A percentile compares a stretch with the other conserved stretches of the same genome.
Evolutionary conservation across 2,329 filamentous ascomycete species (phyloP).

Genomic region (Cladosporium sp.): DNA sequence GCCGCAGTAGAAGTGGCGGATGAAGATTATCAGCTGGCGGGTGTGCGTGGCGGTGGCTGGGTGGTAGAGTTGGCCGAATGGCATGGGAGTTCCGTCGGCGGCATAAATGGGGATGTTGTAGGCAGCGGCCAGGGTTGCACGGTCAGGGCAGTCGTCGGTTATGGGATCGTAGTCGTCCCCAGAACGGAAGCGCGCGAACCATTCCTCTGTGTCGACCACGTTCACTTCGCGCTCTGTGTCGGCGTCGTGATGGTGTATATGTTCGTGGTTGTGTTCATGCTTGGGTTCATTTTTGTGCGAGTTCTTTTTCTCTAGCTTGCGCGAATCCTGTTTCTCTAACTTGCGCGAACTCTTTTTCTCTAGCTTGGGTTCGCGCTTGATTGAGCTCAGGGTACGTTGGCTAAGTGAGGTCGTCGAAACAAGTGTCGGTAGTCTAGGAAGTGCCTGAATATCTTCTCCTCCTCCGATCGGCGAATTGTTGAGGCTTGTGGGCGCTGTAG

Average conservation of each 20-base stretch:
- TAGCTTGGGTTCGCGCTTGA: background rate
- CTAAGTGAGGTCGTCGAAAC: background rate
- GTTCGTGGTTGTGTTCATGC: background rate
- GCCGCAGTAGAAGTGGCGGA: conserved; percentile 47
- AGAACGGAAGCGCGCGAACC: conserved; percentile 39
- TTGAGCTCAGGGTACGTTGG: background rate
- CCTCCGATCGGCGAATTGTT: conserved; percentile 20
- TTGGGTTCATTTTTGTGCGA: background rate
- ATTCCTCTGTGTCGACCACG: conserved; percentile 35
- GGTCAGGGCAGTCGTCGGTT: conserved; percentile 39
- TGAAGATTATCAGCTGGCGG: conserved; percentile 44
- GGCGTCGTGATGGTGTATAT: background rate
- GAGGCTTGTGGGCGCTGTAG: conserved; percentile 20
- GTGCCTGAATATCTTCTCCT: conserved; percentile 11
- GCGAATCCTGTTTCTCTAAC: background rate
- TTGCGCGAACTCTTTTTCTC: background rate
- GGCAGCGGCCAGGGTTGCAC: conserved; percentile 36
- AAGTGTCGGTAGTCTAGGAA: background rate
- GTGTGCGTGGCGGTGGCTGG: conserved; percentile 45
- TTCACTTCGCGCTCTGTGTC: conserved; percentile 5
- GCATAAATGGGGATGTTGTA: conserved; percentile 57
- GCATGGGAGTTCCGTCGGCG: conserved; percentile 58
- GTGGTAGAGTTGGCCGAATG: conserved; percentile 65
- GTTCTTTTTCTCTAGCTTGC: background rate
- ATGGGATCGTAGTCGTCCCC: conserved; percentile 31